phyloP scores from a whole-genome alignment of 2,329 filamentous ascomycete species.

The Metarhizium guizhouense region DNA sequence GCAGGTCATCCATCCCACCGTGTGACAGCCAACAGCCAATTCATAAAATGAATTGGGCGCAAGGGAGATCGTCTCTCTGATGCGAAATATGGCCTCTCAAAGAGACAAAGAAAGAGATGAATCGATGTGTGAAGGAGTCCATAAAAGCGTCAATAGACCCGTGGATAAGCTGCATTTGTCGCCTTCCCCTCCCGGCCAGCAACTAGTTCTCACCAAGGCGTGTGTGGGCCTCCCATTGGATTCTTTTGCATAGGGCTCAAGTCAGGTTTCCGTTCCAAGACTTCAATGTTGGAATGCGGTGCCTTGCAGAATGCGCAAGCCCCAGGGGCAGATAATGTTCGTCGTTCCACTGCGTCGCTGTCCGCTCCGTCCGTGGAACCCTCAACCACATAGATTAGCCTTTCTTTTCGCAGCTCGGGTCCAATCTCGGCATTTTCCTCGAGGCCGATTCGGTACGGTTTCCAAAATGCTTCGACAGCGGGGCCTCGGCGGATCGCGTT shows the following conservation, averaged over 20 bases:
- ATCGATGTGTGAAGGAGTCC: no score
- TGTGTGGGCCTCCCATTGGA: background rate
- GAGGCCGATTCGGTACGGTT: background rate
- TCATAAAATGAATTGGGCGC: no score
- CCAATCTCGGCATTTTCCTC: background rate
- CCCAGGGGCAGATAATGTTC: background rate
- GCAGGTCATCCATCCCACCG: no score
- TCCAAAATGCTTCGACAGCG: constrained; percentile 3
- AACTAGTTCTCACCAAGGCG: background rate
- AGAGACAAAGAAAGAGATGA: no score
- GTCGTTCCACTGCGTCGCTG: background rate
- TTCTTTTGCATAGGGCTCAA: background rate
- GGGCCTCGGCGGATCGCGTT: background rate
- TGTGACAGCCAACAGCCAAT: no score
- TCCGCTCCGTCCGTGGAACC: background rate
- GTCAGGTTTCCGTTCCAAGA: background rate
- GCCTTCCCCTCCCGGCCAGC: background rate
- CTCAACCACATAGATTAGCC: background rate
- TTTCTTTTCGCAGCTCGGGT: background rate
- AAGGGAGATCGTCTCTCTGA: no score
- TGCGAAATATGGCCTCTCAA: no score
- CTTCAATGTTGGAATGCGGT: background rate
- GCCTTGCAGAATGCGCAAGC: background rate
- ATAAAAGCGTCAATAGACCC: background rate
- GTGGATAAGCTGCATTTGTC: background rate